A percentile compares a stretch with the other conserved stretches of the same genome.
phyloP scores from a whole-genome alignment of 2,329 filamentous ascomycete genomes.

The Intubia oerlemansii region DNA sequence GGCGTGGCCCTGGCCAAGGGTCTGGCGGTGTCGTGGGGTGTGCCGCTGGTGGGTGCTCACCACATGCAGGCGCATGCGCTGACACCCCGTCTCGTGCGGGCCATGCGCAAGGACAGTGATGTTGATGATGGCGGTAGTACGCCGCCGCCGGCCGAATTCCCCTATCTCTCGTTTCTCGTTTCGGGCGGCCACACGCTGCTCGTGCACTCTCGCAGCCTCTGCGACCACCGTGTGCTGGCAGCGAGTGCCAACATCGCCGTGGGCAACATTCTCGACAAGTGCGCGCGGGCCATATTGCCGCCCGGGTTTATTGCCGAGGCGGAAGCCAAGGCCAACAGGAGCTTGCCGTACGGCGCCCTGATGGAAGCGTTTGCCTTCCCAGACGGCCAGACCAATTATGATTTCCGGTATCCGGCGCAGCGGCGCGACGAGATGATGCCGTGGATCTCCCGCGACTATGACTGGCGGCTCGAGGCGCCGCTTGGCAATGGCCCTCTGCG shows the following conservation, averaged over 20 bases:
- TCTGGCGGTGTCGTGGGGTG: slow-evolving; percentile 59
- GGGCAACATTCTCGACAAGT: slow-evolving; percentile 78
- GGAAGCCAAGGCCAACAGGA: slow-evolving; percentile 15
- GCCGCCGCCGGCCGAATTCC: slow-evolving; percentile 27
- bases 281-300: slow-evolving; percentile 57
- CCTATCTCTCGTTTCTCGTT: slow-evolving; percentile 72
- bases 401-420: slow-evolving; percentile 34
- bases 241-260: slow-evolving; percentile 63
- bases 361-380: slow-evolving; percentile 68
- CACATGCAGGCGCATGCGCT: slow-evolving; percentile 96
- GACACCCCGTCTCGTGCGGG: slow-evolving; percentile 57
- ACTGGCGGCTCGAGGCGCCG: slow-evolving; percentile 50
- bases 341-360: slow-evolving; percentile 60
- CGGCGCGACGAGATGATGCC: slow-evolving; percentile 35
- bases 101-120: slow-evolving; percentile 12
- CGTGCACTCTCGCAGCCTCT: slow-evolving; percentile 47
- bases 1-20: slow-evolving; percentile 78
- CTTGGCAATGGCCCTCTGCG: slow-evolving; percentile 23
- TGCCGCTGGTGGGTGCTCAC: slow-evolving; percentile 70
- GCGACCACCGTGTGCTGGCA: slow-evolving; percentile 52
- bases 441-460: slow-evolving; percentile 13
- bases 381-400: slow-evolving; percentile 13
- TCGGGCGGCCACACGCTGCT: slow-evolving; percentile 87
- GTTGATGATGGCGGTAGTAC: neutral
- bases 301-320: slow-evolving; percentile 25